Conservation (phyloP, 306 rosid genomes). For the Acacia crassicarpa region DNA sequence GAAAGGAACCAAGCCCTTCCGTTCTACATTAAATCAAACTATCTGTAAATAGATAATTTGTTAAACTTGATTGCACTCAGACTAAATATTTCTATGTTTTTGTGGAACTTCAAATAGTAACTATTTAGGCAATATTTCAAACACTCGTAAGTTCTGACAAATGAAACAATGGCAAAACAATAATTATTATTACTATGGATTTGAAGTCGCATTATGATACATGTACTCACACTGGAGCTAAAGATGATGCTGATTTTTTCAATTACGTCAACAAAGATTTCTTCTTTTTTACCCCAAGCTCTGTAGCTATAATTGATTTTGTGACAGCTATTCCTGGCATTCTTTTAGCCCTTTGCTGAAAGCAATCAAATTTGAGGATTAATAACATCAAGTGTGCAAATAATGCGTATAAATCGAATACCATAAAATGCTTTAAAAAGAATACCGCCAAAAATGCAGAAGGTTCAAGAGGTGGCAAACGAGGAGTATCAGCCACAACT, state of each 20-base stretch:
- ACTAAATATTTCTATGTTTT: conserved; percentile 5
- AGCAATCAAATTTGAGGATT: conserved; percentile 38
- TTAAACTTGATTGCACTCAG: conserved; percentile 20
- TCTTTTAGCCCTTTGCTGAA: conserved; percentile 86
- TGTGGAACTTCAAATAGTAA: neutral
- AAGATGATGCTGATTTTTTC: conserved; percentile 92
- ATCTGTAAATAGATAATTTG: neutral
- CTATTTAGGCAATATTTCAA: neutral
- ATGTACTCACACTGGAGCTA: conserved; percentile 78
- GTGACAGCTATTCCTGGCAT: conserved; percentile 96
- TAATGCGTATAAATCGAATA: conserved; percentile 1
- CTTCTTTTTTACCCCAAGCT: conserved; percentile 84
- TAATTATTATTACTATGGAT: conserved; percentile 1
- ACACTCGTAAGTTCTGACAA: conserved; percentile 7
- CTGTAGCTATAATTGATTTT: conserved; percentile 83
- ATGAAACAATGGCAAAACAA: conserved; percentile 22
- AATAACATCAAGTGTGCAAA: conserved; percentile 7
- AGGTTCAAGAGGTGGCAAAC: conserved; percentile 73
- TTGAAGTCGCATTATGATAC: conserved; percentile 25
- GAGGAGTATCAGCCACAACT: conserved; percentile 62
- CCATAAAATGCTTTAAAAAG: neutral
- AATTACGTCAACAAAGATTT: conserved; percentile 85
- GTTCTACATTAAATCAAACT: conserved; percentile 20
- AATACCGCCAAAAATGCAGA: conserved; percentile 63
- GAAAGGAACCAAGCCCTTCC: conserved; percentile 22